phyloP scores from a whole-genome alignment of 345 rosid genomes.

The Eucalyptus regnans region DNA sequence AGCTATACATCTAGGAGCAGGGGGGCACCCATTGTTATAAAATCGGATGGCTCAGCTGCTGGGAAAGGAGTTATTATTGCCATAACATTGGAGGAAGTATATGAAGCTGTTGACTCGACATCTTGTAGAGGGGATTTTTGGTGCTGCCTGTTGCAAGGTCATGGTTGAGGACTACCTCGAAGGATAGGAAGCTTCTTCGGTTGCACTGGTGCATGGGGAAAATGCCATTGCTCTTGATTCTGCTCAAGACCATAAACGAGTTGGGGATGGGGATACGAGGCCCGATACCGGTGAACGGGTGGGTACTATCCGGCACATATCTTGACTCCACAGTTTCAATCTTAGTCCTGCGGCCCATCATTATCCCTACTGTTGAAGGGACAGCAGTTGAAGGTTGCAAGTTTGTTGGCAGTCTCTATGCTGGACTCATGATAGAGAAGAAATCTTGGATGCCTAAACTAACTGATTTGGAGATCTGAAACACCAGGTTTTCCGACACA shows the following conservation, averaged over 20 bases:
- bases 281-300: slow-evolving; percentile 93
- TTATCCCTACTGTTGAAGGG: slow-evolving; percentile 73
- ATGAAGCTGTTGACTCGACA: slow-evolving; percentile 74
- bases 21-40: slow-evolving; percentile 69
- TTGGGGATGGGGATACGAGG: slow-evolving; percentile 89
- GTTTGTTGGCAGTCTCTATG: slow-evolving; percentile 75
- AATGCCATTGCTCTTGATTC: slow-evolving; percentile 85
- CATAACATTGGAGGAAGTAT: slow-evolving; percentile 64
- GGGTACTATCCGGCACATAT: slow-evolving; percentile 86
- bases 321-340: slow-evolving; percentile 55
- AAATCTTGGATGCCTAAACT: slow-evolving; percentile 88
- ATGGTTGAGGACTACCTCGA: slow-evolving; percentile 71
- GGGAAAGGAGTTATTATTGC: slow-evolving; percentile 90
- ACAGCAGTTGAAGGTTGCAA: slow-evolving; percentile 89
- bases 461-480: slow-evolving; percentile 96
- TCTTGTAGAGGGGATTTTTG: slow-evolving; percentile 60
- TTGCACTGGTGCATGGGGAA: slow-evolving; percentile 85
- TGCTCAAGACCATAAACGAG: slow-evolving; percentile 91
- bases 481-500: slow-evolving; percentile 44
- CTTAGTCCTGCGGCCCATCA: slow-evolving; percentile 72
- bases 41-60: slow-evolving; percentile 92
- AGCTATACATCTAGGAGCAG: slow-evolving; percentile 54
- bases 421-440: slow-evolving; percentile 88
- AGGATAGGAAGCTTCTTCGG: slow-evolving; percentile 93
- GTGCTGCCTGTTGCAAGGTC: slow-evolving; percentile 71